Percentiles rank a stretch among this genome's conserved stretches.
phyloP scores from a whole-genome alignment of 1,284 basidiomycete genomes.

The Tetrapyrgos nigripes region DNA sequence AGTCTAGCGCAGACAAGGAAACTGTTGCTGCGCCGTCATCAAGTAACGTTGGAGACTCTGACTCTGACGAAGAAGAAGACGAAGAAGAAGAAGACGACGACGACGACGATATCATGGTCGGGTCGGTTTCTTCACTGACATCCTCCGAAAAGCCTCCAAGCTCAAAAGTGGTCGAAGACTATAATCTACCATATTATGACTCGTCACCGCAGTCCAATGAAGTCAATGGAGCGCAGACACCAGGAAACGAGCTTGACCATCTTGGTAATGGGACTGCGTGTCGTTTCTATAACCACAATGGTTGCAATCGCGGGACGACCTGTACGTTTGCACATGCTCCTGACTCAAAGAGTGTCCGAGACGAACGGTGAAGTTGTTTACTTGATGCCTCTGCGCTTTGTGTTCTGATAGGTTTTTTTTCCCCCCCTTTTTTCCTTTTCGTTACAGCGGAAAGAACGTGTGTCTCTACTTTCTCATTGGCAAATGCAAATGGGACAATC shows the following conservation, averaged over 20 bases:
- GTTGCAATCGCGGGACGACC: constrained; percentile 43
- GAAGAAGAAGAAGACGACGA: no score
- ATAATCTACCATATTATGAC: constrained; percentile 41
- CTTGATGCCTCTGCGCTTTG: background rate
- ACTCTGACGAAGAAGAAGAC: background rate
- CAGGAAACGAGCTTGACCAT: constrained; percentile 50
- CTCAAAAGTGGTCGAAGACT: constrained; percentile 16
- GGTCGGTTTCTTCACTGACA: background rate
- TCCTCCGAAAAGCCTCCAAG: background rate
- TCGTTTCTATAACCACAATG: constrained; percentile 56
- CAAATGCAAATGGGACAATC: constrained; percentile 37
- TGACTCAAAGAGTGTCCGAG: constrained; percentile 55
- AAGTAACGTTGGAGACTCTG: background rate
- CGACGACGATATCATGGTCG: background rate
- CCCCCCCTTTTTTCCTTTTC: background rate
- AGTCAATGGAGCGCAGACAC: constrained; percentile 25
- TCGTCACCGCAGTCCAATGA: constrained; percentile 43
- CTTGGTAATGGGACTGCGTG: constrained; percentile 57
- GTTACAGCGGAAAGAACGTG: constrained; percentile 46
- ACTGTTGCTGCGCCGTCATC: background rate
- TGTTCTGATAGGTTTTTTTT: background rate
- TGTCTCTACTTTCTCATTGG: constrained; percentile 43
- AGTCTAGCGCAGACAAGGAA: background rate
- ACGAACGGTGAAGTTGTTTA: constrained; percentile 48
- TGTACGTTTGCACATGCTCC: constrained; percentile 58